Percentiles rank a stretch among this genome's conserved stretches.
Conservation (phyloP, 2,329 filamentous ascomycete species). For the Fusarium camptoceras region DNA sequence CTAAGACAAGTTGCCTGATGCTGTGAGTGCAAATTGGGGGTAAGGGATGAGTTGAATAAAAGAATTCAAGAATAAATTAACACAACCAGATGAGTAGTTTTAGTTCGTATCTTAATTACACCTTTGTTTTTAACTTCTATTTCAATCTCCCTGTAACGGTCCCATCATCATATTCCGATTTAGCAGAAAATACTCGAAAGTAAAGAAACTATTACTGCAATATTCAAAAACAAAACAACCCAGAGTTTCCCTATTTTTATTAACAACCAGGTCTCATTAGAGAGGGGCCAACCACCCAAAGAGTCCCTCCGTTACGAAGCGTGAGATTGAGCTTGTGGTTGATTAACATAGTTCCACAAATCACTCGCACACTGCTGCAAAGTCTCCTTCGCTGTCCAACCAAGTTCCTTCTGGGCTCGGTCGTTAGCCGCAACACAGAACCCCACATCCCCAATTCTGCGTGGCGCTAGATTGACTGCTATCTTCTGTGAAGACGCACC, state of each 20-base stretch:
- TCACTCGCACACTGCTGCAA: not conserved
- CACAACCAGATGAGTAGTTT: too few relatives aligned
- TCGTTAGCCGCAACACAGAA: conserved; percentile 12
- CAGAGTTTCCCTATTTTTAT: not conserved
- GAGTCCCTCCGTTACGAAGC: too few relatives aligned
- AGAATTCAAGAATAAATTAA: not conserved
- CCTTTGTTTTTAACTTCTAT: not conserved
- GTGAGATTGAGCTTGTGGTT: not conserved
- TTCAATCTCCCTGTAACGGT: not conserved
- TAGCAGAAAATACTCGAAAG: not conserved
- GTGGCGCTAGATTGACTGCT: not conserved
- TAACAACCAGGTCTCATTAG: too few relatives aligned
- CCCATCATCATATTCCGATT: not conserved
- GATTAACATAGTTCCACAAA: conserved; percentile 1
- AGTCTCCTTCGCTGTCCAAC: conserved; percentile 1
- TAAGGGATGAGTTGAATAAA: rapidly evolving
- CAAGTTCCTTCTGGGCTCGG: not conserved
- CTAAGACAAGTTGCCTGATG: not conserved
- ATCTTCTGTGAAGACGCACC: conserved; percentile 43
- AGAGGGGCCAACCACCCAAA: not conserved
- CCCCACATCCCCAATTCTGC: conserved; percentile 1
- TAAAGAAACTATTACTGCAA: not conserved
- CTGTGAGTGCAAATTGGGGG: not conserved
- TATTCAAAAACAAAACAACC: not conserved
- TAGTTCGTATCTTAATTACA: too few relatives aligned